Base-by-base conservation (phyloP, 176 grass and related monocot genomes). In the Bromus sterilis region DNA sequence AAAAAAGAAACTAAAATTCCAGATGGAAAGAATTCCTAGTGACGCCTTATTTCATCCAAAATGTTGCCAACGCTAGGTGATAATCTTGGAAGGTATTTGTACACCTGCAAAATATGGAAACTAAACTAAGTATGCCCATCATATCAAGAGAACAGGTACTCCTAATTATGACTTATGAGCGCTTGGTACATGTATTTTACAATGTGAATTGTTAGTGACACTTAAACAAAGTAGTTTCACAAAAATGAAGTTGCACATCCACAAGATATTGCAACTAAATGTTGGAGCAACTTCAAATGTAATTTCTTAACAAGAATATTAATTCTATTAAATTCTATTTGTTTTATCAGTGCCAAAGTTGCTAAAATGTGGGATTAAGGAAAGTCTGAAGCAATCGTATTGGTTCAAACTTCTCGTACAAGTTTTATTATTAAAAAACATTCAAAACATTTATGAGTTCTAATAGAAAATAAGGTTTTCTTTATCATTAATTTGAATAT, bases 61-160 rank as follows among this genome's bases (percentile, higher is more conserved):
- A 98, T 85, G 48, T 94, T 93, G 31, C 84, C 74, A 60, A 98
- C 92, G 81, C 86, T 98, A 31, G 92, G 90, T 37, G 95, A 94
- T 36, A 94, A 79, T 82, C 92, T 94, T 84, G 95, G 95, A 85
- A 98, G 92, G 72, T 90, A 98, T 80, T 94, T 98, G 70, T 94
- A 98, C 61, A 98, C 42, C 95, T 98, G 86, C 41, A 87, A 77
- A 83, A 74, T 57, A 33, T 7, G 31, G 55, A 83, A 86, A 89
- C 7, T 59, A 79, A 71, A 71, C 8, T 84, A 61, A 68, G 36
- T 73, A 83, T 35, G 30, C 40, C 7, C 14, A 65, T 66, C 20
- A 73, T 73, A 78, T 70, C 8, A 9, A 53, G 31, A 18, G 66
- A 74, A 61, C 11, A 60, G 20, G 68, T 35, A 74, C 28, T 42